A percentile compares a stretch with the other conserved stretches of the same genome.
phyloP scores from a whole-genome alignment of 257 asterid genomes.

The Mentha longifolia region DNA sequence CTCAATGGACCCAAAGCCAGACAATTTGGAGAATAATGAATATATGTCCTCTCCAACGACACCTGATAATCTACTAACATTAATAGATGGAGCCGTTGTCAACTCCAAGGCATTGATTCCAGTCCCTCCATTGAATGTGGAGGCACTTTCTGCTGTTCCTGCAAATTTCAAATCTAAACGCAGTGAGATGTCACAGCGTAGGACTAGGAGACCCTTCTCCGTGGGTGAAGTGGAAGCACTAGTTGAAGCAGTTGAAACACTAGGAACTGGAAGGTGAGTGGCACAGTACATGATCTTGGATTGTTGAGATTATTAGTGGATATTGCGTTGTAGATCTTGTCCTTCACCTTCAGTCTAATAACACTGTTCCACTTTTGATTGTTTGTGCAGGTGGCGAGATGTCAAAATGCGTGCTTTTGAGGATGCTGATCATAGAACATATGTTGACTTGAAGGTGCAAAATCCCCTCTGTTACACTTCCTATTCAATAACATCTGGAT shows the following conservation, averaged over 20 bases:
- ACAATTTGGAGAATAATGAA: constrained; percentile 38
- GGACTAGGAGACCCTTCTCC: constrained; percentile 92
- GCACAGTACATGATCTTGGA: not conserved
- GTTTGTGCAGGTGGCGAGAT: constrained; percentile 89
- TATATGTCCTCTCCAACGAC: constrained; percentile 41
- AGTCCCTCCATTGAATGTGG: constrained; percentile 44
- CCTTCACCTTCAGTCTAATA: constrained; percentile 11
- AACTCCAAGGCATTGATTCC: constrained; percentile 69
- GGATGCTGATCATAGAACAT: constrained; percentile 90
- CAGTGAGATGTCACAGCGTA: constrained; percentile 78
- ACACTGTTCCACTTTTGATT: not conserved
- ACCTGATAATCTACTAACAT: constrained; percentile 33
- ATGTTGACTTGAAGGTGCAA: constrained; percentile 90
- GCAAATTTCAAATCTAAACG: constrained; percentile 62
- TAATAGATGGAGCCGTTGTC: constrained; percentile 38
- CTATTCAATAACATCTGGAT: not conserved
- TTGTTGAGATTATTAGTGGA: not conserved
- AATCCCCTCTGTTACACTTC: not conserved
- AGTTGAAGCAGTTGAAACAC: constrained; percentile 90
- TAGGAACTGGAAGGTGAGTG: constrained; percentile 91
- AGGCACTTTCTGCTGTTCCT: constrained; percentile 65
- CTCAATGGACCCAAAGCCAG: constrained; percentile 47
- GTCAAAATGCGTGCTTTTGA: constrained; percentile 90
- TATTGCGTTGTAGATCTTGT: not conserved
- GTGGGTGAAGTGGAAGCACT: constrained; percentile 92